Evolutionary conservation across 1,139 yeast genomes (phyloP).

Genomic region (Zygosaccharomyces pseudobailii): DNA sequence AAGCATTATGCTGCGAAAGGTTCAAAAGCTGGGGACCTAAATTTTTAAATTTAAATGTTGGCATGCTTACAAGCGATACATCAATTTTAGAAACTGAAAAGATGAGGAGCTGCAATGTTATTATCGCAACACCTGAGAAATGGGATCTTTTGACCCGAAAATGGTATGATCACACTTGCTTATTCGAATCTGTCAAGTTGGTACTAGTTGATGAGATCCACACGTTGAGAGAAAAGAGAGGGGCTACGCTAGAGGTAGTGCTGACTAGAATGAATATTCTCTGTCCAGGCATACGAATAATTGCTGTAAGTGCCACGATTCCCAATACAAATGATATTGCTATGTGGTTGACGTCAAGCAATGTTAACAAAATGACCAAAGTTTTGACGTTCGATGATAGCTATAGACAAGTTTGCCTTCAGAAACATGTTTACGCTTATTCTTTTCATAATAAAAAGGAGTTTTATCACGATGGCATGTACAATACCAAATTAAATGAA

Average conservation of each 20-base stretch:
- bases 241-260: constrained; percentile 50
- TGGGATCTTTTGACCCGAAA: constrained; percentile 51
- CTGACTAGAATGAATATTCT: constrained; percentile 47
- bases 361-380: constrained; percentile 27
- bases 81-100: constrained; percentile 39
- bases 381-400: constrained; percentile 43
- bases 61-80: constrained; percentile 49
- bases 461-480: constrained; percentile 42
- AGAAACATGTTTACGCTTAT: constrained; percentile 43
- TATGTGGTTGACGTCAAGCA: constrained; percentile 39
- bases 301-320: constrained; percentile 53
- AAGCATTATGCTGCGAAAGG: constrained; percentile 46
- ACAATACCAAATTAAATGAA: constrained; percentile 39
- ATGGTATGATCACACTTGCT: constrained; percentile 42
- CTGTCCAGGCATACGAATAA: constrained; percentile 39
- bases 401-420: constrained; percentile 45
- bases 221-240: constrained; percentile 44
- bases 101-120: constrained; percentile 42
- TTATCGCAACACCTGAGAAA: constrained; percentile 55
- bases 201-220: constrained; percentile 51
- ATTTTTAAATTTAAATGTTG: constrained; percentile 42
- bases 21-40: constrained; percentile 42
- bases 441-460: constrained; percentile 38
- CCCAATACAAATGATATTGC: constrained; percentile 50
- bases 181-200: constrained; percentile 40